Evolutionary conservation across 106 monocot genomes (phyloP).

Genomic region (Triglochin maritima): DNA sequence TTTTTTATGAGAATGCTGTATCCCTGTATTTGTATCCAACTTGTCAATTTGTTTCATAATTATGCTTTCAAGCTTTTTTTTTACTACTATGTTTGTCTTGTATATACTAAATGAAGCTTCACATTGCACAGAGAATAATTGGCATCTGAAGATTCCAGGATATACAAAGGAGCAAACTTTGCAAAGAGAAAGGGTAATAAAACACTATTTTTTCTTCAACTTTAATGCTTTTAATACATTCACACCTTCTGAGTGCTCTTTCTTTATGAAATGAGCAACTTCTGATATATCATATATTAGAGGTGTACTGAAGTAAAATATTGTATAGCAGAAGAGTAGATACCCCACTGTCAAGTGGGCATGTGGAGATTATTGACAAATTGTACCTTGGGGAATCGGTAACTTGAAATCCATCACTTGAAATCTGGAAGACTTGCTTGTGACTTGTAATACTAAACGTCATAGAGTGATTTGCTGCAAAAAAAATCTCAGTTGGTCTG

Average conservation of each 20-base stretch:
- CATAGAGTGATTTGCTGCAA: too few relatives aligned
- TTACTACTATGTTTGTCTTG: not conserved
- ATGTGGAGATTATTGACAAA: not conserved
- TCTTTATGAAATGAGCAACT: not conserved
- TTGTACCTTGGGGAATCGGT: not conserved
- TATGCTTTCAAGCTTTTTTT: not conserved
- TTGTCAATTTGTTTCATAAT: not conserved
- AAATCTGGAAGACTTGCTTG: too few relatives aligned
- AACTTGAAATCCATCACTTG: too few relatives aligned
- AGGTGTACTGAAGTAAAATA: not conserved
- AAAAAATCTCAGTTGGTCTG: too few relatives aligned
- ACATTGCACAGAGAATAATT: conserved; percentile 18
- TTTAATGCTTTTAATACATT: not conserved
- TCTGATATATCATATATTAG: not conserved
- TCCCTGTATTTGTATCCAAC: not conserved
- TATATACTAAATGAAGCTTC: not conserved
- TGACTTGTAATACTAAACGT: too few relatives aligned
- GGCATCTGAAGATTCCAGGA: conserved; percentile 17
- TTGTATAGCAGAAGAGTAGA: not conserved
- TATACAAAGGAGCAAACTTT: conserved; percentile 11
- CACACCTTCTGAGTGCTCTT: not conserved
- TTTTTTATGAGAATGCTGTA: not conserved
- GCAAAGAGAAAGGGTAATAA: conserved; percentile 12
- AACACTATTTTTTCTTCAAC: not conserved
- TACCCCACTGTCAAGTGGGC: not conserved